Base-by-base conservation (phyloP, 768 basidiomycete genomes). In the Boletus pseudopeckii region DNA sequence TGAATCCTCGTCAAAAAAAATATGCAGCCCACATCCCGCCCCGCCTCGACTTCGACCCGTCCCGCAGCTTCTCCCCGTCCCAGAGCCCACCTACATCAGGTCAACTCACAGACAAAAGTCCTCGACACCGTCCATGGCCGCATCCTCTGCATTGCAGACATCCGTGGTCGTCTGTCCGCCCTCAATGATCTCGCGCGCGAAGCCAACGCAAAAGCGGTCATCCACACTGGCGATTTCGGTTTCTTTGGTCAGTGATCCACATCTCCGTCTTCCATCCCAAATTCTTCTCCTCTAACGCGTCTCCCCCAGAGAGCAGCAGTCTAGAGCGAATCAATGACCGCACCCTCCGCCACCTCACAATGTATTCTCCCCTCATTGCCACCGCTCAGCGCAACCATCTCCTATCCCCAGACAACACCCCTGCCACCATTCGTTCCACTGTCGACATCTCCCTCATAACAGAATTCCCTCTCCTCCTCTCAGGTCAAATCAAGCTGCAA, bases 201-300 rank as follows among this genome's bases (percentile, higher is more conserved):
- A 61, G 84, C 84, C 53, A 88, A 90, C 65, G 97, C 94, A 22
- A 82, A 86, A 54, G 96, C 94, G 17, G 86, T 98, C 69, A 90
- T 99, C 54, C 96, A 98, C 69, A 96, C 95, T 0, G 97, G 97
- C 49, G 97, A 99, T 76, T 98, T 98, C 83, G 97, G 97, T 54
- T 97, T 99, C 75, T 97, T 96, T 71, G 92, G 91, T 86, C 60
- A 57, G 79, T 71, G 24, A 59, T 52, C 22, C 47, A 38, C 39
- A 37, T 52, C 39, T 44, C 42, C 36, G 7, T 51, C 40, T 37
- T 51, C 41, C 34, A 38, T 39, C 22, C 39, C 18, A 48, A 11
- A 45, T 45, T 48, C 22, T 38, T 46, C 26, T 28, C 39, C 52
- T 53, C 55, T 64, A 45, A 64, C 61, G 60, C 60, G 52, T 59